A percentile compares a stretch with the other conserved stretches of the same genome.
phyloP scores from a whole-genome alignment of 805 yeast genomes.

The Cyberlindnera mycetangii region DNA sequence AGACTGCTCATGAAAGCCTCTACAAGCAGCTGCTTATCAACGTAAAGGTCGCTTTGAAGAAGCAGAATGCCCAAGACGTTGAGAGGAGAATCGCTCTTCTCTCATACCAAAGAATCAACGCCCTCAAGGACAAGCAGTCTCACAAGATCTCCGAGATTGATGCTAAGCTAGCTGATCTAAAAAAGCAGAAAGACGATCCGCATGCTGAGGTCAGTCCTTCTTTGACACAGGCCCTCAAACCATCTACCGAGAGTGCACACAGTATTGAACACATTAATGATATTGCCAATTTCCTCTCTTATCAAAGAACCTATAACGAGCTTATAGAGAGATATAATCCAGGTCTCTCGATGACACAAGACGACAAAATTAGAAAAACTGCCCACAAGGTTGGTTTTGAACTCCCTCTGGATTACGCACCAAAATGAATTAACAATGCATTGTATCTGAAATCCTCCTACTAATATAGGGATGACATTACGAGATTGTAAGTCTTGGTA shows the following conservation, averaged over 20 bases:
- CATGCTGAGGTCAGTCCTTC: conserved; percentile 15
- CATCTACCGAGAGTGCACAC: conserved; percentile 18
- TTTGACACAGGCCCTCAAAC: conserved; percentile 15
- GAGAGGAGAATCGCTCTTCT: conserved; percentile 27
- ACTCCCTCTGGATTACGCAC: conserved; percentile 39
- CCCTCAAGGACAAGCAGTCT: conserved; percentile 22
- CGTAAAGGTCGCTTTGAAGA: conserved; percentile 22
- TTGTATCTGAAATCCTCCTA: neutral
- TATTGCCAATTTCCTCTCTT: conserved; percentile 56
- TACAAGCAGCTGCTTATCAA: conserved; percentile 24
- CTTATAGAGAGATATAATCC: conserved; percentile 85
- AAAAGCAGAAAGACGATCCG: conserved; percentile 20
- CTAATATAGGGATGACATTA: neutral
- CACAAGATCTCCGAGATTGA: conserved; percentile 23
- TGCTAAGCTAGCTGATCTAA: conserved; percentile 17
- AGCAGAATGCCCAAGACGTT: conserved; percentile 25
- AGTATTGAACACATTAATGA: conserved; percentile 48
- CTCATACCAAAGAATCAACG: conserved; percentile 27
- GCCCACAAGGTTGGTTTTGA: conserved; percentile 89
- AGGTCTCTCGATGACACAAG: conserved; percentile 71
- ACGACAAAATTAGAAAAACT: conserved; percentile 72
- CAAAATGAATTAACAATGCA: neutral
- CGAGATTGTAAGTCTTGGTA: no score
- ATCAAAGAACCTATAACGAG: conserved; percentile 76
- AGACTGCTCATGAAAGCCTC: conserved; percentile 19